Evolutionary conservation across 345 rosid genomes (phyloP).

Genomic region (Cardamine chenopodiifolia): DNA sequence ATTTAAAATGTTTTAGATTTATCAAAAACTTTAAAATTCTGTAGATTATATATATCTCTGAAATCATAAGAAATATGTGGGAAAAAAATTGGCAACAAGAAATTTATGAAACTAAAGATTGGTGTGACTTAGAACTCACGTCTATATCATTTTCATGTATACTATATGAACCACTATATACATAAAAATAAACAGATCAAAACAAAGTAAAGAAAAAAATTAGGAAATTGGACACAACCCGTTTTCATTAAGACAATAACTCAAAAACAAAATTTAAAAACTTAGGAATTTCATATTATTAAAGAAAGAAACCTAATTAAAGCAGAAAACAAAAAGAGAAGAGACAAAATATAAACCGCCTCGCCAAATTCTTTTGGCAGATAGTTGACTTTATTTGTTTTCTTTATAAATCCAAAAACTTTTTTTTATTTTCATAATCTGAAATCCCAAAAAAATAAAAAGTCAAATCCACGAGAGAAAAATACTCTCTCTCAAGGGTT

Average conservation of each 20-base stretch:
- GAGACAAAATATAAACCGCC: slow-evolving; percentile 40
- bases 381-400: slow-evolving; percentile 45
- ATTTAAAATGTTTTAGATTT: not conserved
- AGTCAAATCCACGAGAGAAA: slow-evolving; percentile 41
- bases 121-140: slow-evolving; percentile 42
- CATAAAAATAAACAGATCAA: not conserved
- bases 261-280: not conserved
- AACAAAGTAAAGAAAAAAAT: not conserved
- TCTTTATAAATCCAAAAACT: slow-evolving; percentile 8
- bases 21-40: too few relatives aligned
- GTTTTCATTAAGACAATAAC: not conserved
- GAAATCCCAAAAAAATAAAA: slow-evolving; percentile 29
- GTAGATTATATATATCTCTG: not conserved
- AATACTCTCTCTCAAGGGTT: slow-evolving; percentile 29
- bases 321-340: not conserved
- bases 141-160: slow-evolving; percentile 37
- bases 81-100: not conserved
- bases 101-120: slow-evolving; percentile 26
- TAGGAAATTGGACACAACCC: not conserved
- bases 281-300: not conserved
- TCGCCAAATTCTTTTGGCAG: slow-evolving; percentile 35
- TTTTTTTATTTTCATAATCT: not conserved
- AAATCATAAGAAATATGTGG: slow-evolving; percentile 25
- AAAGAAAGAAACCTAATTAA: not conserved
- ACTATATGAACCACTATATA: slow-evolving; percentile 29